phyloP scores from a whole-genome alignment of 192 early-diverging fungal genomes.

The Chytriomyces sp. region DNA sequence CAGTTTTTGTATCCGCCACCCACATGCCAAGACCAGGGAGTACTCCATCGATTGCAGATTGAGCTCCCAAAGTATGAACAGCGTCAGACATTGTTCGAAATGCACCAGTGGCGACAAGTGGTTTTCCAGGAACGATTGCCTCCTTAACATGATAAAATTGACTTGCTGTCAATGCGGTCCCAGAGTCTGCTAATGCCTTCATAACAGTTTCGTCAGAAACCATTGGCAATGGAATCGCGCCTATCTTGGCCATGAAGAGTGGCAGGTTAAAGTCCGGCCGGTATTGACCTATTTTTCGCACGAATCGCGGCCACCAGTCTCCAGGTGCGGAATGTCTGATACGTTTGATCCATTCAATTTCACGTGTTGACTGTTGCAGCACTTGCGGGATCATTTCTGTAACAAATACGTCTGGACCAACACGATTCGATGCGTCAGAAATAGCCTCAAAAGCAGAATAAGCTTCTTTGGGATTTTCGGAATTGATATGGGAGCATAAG shows the following conservation, averaged over 20 bases:
- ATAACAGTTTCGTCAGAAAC: conserved; percentile 23
- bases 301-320: conserved; percentile 24
- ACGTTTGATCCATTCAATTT: conserved; percentile 17
- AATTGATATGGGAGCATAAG: conserved; percentile 1
- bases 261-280: conserved; percentile 14
- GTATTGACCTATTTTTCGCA: conserved; percentile 7
- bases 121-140: conserved; percentile 25
- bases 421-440: conserved; percentile 19
- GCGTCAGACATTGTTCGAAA: conserved; percentile 12
- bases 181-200: background rate
- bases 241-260: conserved; percentile 6
- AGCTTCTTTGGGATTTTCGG: background rate
- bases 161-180: background rate
- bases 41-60: conserved; percentile 2
- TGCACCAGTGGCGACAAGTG: conserved; percentile 18
- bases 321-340: conserved; percentile 18
- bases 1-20: conserved; percentile 12
- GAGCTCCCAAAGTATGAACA: conserved; percentile 14
- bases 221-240: background rate
- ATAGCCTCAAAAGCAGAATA: conserved; percentile 23
- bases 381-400: conserved; percentile 1
- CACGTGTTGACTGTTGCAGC: conserved; percentile 1
- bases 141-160: conserved; percentile 24
- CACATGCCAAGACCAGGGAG: conserved; percentile 13
- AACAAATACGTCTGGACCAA: conserved; percentile 20